Conservation (phyloP, 1,284 basidiomycete genomes). For the Phlebopus sp. region DNA sequence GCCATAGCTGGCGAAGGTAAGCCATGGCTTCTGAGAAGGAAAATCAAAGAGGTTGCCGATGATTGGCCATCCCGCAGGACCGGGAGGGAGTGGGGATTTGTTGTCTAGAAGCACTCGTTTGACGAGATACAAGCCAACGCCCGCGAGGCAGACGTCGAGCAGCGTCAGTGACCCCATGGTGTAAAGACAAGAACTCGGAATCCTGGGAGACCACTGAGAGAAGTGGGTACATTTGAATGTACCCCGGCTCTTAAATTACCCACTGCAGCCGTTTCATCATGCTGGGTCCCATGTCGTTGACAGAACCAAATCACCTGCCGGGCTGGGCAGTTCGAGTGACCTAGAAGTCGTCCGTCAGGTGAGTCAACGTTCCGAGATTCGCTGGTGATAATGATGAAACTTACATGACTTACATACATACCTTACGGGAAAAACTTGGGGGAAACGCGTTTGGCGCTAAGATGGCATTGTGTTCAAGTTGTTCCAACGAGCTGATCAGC, state of each 20-base stretch:
- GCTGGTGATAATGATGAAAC: too few species aligned
- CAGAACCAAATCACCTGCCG: too few species aligned
- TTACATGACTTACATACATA: too few species aligned
- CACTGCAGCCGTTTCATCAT: not conserved
- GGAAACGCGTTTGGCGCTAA: too few species aligned
- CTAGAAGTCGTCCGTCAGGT: too few species aligned
- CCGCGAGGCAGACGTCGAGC: slow-evolving; percentile 9
- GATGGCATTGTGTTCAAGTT: too few species aligned
- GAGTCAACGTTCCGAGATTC: too few species aligned
- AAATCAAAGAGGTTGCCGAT: slow-evolving; percentile 41
- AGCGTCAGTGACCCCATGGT: not conserved
- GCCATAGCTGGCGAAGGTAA: slow-evolving; percentile 43
- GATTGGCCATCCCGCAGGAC: slow-evolving; percentile 27
- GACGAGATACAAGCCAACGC: slow-evolving; percentile 10
- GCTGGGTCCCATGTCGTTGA: too few species aligned
- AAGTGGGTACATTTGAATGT: slow-evolving; percentile 8
- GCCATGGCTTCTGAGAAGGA: slow-evolving; percentile 38
- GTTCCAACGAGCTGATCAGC: not conserved
- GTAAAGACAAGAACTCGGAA: too few species aligned
- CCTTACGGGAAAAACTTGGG: too few species aligned
- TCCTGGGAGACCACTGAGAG: too few species aligned
- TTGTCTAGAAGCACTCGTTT: not conserved
- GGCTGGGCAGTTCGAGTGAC: too few species aligned
- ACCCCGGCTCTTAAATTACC: not conserved
- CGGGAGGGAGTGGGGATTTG: slow-evolving; percentile 22